Evolutionary conservation across 805 yeast species (phyloP), one percentile per base, ranked within the genome.

Genomic region (Metschnikowia shivogae): DNA sequence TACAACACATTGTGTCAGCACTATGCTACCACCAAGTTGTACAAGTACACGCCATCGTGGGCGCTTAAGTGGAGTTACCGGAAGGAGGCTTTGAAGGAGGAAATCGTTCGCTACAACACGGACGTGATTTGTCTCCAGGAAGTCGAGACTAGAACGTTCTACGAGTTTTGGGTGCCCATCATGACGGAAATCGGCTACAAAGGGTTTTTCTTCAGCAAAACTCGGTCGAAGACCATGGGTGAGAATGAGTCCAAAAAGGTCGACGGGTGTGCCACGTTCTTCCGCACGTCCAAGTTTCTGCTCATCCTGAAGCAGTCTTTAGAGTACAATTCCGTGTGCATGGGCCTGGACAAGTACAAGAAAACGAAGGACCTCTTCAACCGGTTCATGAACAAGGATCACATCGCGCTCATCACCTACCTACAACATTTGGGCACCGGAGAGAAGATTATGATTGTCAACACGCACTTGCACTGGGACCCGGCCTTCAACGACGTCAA

Each of bases 391-490:
- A 87, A 89, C 63, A 89, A 90, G 64, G 99, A 93, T 67, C 89
- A 93, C 58, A 81, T 93, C 58, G 98, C 97, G 6, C 71, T 87
- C 41, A 78, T 89, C 39, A 71, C 86, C 12, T 78, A 82, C 45
- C 76, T 93, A 53, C 89, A 87, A 60, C 93, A 86, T 58, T 63
- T 73, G 29, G 77, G 76, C 44, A 79, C 90, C 5, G 89, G 90
- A 13, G 86, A 84, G 61, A 77, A 77, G 50, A 67, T 92, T 32
- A 74, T 87, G 54, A 73, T 89, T 31, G 89, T 86, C 3, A 92
- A 89, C 58, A 92, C 98, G 0, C 99, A 93, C 74, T 78, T 93
- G 63, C 97, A 92, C 64, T 93, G 99, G 98, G 97, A 93, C 70
- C 99, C 99, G 4, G 88, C 86, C 40, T 87, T 83, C 61, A 88